Evolutionary conservation across 768 basidiomycete species (phyloP).

Genomic region (Psilocybe cubensis): DNA sequence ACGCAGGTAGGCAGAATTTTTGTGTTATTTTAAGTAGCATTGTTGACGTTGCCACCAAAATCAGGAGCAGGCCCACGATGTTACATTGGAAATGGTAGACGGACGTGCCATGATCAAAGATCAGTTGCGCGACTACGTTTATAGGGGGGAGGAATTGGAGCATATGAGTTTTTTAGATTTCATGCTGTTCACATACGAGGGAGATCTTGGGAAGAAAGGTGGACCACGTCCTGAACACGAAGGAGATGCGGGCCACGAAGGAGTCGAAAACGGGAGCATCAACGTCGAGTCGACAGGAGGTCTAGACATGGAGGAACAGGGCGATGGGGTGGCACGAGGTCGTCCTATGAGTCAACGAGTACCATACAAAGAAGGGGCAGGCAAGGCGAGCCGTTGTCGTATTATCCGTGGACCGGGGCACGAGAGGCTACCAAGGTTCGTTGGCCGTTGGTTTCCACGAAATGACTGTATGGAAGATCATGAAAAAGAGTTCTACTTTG

Average conservation of each 20-base stretch:
- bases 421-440: constrained; percentile 34
- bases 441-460: constrained; percentile 34
- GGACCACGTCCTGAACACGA: no score
- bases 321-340: not conserved
- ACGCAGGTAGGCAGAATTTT: no score
- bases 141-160: not conserved
- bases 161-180: not conserved
- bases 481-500: constrained; percentile 26
- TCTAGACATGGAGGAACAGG: not conserved
- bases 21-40: no score
- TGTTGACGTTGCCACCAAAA: no score
- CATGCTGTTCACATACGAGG: not conserved
- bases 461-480: constrained; percentile 8
- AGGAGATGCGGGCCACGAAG: no score
- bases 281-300: no score
- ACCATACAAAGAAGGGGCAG: constrained; percentile 1
- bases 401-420: constrained; percentile 27
- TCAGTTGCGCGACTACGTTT: not conserved
- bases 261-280: no score
- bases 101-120: not conserved
- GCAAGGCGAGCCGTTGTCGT: constrained; percentile 8
- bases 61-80: no score
- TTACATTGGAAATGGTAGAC: not conserved
- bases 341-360: constrained; percentile 16
- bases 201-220: not conserved